Conservation (phyloP, 2,329 filamentous ascomycete genomes). For the Amauroascus verrucosus region DNA sequence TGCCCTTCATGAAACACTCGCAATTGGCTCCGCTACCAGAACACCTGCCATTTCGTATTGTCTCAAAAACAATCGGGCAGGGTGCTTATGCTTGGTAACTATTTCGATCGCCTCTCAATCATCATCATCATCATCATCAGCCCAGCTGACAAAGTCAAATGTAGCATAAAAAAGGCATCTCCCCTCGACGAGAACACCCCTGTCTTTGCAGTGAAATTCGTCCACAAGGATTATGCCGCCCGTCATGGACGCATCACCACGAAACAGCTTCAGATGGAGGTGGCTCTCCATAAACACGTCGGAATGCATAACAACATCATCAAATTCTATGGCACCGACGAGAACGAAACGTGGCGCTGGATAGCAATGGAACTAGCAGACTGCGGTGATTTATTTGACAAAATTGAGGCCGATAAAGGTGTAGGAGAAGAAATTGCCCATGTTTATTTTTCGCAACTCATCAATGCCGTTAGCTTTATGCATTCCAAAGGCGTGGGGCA, state of each 20-base stretch:
- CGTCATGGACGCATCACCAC: conserved; percentile 77
- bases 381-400: conserved; percentile 95
- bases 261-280: conserved; percentile 86
- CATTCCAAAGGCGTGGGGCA: conserved; percentile 93
- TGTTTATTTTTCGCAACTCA: conserved; percentile 86
- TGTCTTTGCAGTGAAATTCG: conserved; percentile 95
- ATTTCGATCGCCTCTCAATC: background rate
- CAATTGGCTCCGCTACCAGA: conserved; percentile 76
- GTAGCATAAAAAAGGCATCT: conserved; percentile 83
- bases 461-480: conserved; percentile 86
- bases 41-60: conserved; percentile 82
- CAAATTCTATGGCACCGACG: conserved; percentile 77
- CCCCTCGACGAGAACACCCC: conserved; percentile 59
- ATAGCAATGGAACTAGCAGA: conserved; percentile 97
- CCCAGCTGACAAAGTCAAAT: background rate
- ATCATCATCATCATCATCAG: too few species aligned
- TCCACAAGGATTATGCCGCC: conserved; percentile 91
- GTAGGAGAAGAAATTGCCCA: conserved; percentile 93
- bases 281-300: conserved; percentile 78
- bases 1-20: conserved; percentile 53
- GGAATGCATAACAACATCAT: conserved; percentile 89
- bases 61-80: conserved; percentile 92
- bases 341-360: conserved; percentile 84
- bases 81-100: conserved; percentile 90
- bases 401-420: conserved; percentile 94